Evolutionary conservation across 257 asterid species (phyloP).

Genomic region (Solanum lycopersicoides): DNA sequence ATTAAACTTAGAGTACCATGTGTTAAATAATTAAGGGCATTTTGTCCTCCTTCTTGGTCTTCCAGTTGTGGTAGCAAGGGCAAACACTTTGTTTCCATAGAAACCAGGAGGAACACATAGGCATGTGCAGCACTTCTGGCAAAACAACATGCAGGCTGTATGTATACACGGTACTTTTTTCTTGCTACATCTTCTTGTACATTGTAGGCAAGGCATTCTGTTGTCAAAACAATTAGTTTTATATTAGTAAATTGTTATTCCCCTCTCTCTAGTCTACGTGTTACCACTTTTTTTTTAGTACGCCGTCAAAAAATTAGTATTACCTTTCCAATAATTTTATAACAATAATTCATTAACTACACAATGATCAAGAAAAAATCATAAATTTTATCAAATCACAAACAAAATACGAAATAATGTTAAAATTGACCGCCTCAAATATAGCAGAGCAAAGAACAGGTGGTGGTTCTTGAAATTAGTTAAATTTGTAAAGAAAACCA

Average conservation of each 20-base stretch:
- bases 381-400: too few relatives aligned
- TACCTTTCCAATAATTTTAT: too few relatives aligned
- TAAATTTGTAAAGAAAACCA: not conserved
- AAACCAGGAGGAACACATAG: slow-evolving; percentile 61
- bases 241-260: not conserved
- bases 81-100: slow-evolving; percentile 40
- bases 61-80: slow-evolving; percentile 43
- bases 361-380: too few relatives aligned
- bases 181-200: slow-evolving; percentile 27
- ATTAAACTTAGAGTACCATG: not conserved
- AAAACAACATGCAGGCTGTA: slow-evolving; percentile 36
- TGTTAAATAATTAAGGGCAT: slow-evolving; percentile 20
- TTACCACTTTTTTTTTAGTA: too few relatives aligned
- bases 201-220: slow-evolving; percentile 31
- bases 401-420: fast-evolving
- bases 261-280: too few relatives aligned
- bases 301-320: not conserved
- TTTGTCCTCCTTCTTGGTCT: slow-evolving; percentile 54
- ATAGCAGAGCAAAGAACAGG: not conserved
- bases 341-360: too few relatives aligned
- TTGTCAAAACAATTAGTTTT: not conserved
- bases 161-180: slow-evolving; percentile 28
- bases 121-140: slow-evolving; percentile 53
- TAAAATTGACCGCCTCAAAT: not conserved
- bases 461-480: not conserved